Percentiles rank a stretch among this genome's conserved stretches.
These are phyloP conservation scores for Picochlorum sp. DNA, from an alignment of 139 green algal genomes.

Conservation along the genomic window DNA sequence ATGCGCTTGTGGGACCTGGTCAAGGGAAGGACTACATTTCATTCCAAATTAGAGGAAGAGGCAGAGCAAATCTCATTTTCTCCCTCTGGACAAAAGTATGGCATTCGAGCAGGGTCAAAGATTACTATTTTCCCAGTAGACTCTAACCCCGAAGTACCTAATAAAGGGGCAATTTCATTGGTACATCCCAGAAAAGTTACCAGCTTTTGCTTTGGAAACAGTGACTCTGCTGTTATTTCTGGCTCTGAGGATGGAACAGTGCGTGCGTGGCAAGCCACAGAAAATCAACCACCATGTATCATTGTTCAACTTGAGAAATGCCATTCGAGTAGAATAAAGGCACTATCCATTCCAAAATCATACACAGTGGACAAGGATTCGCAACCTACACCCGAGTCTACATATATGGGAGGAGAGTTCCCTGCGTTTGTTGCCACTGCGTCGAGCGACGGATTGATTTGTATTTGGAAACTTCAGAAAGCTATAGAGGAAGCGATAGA, in stretches of 20 bases:
- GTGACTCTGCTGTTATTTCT: slow-evolving; percentile 10
- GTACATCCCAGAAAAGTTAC: slow-evolving; percentile 28
- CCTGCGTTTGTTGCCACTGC: slow-evolving; percentile 32
- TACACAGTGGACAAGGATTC: slow-evolving; percentile 3
- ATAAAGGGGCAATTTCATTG: not conserved
- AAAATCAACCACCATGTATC: not conserved
- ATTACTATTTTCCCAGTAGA: slow-evolving; percentile 36
- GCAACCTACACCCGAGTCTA: not conserved
- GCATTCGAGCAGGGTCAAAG: slow-evolving; percentile 30
- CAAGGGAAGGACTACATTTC: slow-evolving; percentile 55
- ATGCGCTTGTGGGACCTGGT: slow-evolving; percentile 81
- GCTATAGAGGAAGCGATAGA: not conserved
- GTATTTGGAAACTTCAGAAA: slow-evolving; percentile 47
- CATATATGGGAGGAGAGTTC: not conserved
- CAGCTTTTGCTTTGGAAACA: slow-evolving; percentile 18
- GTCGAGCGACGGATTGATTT: slow-evolving; percentile 58
- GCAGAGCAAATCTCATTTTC: slow-evolving; percentile 41
- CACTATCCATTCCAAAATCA: slow-evolving; percentile 1
- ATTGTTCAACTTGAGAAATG: slow-evolving; percentile 21
- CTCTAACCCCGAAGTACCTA: not conserved
- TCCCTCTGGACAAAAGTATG: slow-evolving; percentile 35
- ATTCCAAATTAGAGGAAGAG: slow-evolving; percentile 41
- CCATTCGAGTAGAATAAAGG: slow-evolving; percentile 19
- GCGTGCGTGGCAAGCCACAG: slow-evolving; percentile 41
- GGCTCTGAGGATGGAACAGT: slow-evolving; percentile 37